phyloP scores from a whole-genome alignment of 2,329 filamentous ascomycete genomes.

The Penicillium glabrum region DNA sequence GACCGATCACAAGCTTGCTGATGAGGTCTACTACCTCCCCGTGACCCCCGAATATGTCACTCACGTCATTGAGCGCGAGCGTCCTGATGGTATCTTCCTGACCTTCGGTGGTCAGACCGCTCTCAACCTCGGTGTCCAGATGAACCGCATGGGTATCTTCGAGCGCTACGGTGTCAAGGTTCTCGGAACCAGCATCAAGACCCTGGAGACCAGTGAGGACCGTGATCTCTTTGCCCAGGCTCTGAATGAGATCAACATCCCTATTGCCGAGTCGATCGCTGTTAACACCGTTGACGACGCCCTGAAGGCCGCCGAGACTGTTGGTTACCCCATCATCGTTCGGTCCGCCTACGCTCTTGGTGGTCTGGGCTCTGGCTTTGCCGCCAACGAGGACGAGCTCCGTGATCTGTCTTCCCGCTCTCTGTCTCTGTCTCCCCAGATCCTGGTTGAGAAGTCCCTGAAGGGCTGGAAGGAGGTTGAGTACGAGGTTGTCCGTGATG shows the following conservation, averaged over 20 bases:
- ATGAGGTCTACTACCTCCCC: slow-evolving; percentile 97
- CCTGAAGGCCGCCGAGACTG: slow-evolving; percentile 76
- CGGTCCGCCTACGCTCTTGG: slow-evolving; percentile 95
- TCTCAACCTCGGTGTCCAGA: slow-evolving; percentile 93
- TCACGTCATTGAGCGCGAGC: slow-evolving; percentile 95
- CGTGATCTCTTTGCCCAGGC: slow-evolving; percentile 95
- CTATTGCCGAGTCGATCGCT: slow-evolving; percentile 93
- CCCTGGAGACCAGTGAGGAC: slow-evolving; percentile 91
- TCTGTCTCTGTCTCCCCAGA: slow-evolving; percentile 90
- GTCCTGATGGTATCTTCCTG: slow-evolving; percentile 94
- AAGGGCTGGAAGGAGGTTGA: slow-evolving; percentile 99
- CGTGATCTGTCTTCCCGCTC: slow-evolving; percentile 91
- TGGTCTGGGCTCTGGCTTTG: slow-evolving; percentile 94
- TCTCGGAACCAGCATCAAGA: slow-evolving; percentile 90
- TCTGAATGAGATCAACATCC: slow-evolving; percentile 94
- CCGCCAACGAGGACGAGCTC: slow-evolving; percentile 89
- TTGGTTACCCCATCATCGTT: slow-evolving; percentile 97
- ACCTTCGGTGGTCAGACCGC: slow-evolving; percentile 97
- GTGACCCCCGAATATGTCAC: slow-evolving; percentile 97
- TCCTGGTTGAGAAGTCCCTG: slow-evolving; percentile 95
- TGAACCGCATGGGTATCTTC: slow-evolving; percentile 94
- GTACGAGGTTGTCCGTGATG: slow-evolving; percentile 97
- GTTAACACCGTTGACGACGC: slow-evolving; percentile 91
- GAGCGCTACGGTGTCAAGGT: slow-evolving; percentile 95
- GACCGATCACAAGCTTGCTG: slow-evolving; percentile 91